Evolutionary conservation across 495 filamentous ascomycete species (phyloP).

Genomic region (Podospora appendiculata): DNA sequence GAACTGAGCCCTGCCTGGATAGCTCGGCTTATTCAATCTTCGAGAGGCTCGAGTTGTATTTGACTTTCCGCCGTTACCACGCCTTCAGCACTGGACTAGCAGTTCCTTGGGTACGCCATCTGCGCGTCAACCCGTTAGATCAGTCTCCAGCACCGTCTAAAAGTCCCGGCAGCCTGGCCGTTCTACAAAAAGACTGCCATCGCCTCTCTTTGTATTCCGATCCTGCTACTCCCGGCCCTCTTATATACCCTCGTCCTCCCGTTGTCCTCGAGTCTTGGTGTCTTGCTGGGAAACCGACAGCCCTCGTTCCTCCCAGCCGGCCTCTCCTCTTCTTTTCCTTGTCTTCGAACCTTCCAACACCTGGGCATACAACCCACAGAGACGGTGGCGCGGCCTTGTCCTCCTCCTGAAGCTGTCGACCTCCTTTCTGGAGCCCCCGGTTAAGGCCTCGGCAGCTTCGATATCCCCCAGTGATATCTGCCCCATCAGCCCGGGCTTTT

Average conservation of each 20-base stretch:
- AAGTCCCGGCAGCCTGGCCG: conserved; percentile 1
- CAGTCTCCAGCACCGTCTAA: conserved; percentile 6
- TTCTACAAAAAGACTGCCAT: conserved; percentile 11
- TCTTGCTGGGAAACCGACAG: no score
- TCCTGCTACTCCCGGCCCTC: neutral
- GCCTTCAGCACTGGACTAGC: conserved; percentile 11
- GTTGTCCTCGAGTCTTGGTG: no score
- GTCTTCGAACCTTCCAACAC: no score
- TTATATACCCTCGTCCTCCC: neutral
- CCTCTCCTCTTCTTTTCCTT: no score
- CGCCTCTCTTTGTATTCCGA: neutral
- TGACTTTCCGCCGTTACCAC: conserved; percentile 13
- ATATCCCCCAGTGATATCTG: no score
- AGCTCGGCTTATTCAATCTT: conserved; percentile 5
- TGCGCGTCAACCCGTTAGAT: conserved; percentile 16
- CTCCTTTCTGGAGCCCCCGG: no score
- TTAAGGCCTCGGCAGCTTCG: no score
- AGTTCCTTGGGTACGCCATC: conserved; percentile 10
- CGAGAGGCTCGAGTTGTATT: conserved; percentile 7
- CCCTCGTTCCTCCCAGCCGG: no score
- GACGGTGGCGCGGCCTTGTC: no score
- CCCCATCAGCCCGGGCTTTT: no score
- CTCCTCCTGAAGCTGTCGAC: no score
- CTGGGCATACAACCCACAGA: no score
- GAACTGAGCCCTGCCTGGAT: conserved; percentile 5